Conservation (phyloP, 1,139 yeast species). For the Kodamaea alishanica region DNA sequence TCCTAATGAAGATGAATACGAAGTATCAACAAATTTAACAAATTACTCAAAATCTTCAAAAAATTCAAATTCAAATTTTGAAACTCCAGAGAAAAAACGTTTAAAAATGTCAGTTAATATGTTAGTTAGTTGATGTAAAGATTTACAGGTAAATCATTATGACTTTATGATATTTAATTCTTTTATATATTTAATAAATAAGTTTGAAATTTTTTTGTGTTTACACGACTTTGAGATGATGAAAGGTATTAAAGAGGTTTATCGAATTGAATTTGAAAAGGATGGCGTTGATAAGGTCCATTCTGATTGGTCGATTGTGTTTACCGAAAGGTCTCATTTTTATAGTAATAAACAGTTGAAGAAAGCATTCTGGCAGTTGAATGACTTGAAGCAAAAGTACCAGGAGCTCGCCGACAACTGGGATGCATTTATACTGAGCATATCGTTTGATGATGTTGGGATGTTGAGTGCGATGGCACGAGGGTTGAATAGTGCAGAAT, state of each 20-base stretch:
- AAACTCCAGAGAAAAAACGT: conserved; percentile 32
- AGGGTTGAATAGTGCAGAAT: conserved; percentile 3
- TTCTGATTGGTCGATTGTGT: conserved; percentile 28
- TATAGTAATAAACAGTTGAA: conserved; percentile 24
- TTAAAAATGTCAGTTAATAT: conserved; percentile 46
- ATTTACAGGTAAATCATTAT: no score
- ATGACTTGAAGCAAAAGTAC: conserved; percentile 20
- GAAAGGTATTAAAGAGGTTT: no score
- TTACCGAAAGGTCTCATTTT: conserved; percentile 31
- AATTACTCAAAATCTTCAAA: no score
- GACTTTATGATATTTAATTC: no score
- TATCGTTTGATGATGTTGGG: conserved; percentile 27
- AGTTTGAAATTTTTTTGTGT: no score
- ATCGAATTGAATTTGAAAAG: no score
- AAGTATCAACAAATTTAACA: conserved; percentile 6
- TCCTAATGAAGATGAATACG: conserved; percentile 9
- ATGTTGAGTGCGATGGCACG: conserved; percentile 6
- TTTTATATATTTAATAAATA: no score
- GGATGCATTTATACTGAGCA: conserved; percentile 17
- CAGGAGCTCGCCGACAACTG: conserved; percentile 12
- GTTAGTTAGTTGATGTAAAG: conserved; percentile 33
- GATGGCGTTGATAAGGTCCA: conserved; percentile 2
- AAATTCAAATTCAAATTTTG: conserved; percentile 13
- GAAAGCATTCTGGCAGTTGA: conserved; percentile 34
- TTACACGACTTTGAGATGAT: no score